Evolutionary conservation across 768 basidiomycete genomes (phyloP).

Genomic region (Psilocybe cyanescens): DNA sequence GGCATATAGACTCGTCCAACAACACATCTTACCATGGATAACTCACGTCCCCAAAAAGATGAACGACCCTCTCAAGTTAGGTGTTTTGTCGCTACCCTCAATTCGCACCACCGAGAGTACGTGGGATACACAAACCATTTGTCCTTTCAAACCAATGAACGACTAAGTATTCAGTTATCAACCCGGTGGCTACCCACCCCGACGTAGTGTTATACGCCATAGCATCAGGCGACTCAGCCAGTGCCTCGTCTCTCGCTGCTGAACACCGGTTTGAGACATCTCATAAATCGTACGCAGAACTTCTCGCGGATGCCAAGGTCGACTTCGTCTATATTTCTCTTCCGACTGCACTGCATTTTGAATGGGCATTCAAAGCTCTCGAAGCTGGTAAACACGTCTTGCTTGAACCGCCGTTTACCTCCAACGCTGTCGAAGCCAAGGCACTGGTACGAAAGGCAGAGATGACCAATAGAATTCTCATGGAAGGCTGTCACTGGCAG

Average conservation of each 20-base stretch:
- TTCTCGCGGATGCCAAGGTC: conserved; percentile 49
- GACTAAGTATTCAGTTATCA: conserved; percentile 23
- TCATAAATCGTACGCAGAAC: conserved; percentile 41
- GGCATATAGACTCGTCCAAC: conserved; percentile 24
- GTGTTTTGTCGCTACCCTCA: conserved; percentile 29
- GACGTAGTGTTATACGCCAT: conserved; percentile 35
- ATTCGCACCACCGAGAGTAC: conserved; percentile 28
- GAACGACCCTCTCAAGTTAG: conserved; percentile 27
- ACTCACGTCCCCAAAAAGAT: conserved; percentile 24
- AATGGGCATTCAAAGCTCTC: conserved; percentile 73
- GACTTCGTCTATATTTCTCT: conserved; percentile 57
- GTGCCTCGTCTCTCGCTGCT: conserved; percentile 52
- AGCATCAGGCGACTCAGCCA: conserved; percentile 29
- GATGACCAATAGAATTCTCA: conserved; percentile 50
- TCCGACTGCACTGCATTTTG: conserved; percentile 65
- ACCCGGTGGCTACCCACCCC: conserved; percentile 29
- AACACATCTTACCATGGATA: conserved; percentile 26
- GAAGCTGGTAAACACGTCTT: conserved; percentile 69
- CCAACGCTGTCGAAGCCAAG: conserved; percentile 5
- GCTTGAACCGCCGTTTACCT: conserved; percentile 60
- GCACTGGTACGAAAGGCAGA: conserved; percentile 36
- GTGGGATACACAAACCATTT: neutral
- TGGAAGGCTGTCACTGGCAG: conserved; percentile 62
- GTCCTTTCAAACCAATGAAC: neutral
- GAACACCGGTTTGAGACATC: conserved; percentile 53